phyloP scores from a whole-genome alignment of 73 alveolate genomes.

The Tetrahymena thermophila region DNA sequence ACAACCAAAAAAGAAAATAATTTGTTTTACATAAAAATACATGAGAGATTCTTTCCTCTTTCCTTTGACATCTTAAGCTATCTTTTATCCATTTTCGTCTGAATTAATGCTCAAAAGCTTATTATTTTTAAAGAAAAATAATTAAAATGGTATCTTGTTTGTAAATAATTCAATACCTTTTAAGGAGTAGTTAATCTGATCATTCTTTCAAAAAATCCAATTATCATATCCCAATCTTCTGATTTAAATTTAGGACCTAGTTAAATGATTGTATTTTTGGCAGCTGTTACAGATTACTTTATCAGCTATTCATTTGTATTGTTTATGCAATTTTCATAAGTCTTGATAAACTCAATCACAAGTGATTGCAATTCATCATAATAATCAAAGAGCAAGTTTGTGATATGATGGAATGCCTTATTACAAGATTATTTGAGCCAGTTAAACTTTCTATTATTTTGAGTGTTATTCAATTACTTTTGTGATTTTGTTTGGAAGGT shows the following conservation, averaged over 20 bases:
- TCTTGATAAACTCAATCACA: constrained; percentile 4
- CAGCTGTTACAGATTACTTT: constrained; percentile 22
- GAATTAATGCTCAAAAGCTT: background rate
- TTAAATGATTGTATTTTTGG: constrained; percentile 16
- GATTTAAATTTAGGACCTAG: constrained; percentile 13
- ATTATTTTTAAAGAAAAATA: background rate
- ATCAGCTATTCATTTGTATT: constrained; percentile 20
- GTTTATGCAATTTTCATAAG: constrained; percentile 30
- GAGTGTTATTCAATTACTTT: background rate
- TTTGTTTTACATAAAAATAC: background rate
- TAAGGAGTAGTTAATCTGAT: constrained; percentile 32
- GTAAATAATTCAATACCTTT: background rate
- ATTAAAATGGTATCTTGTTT: background rate
- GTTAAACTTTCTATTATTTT: background rate
- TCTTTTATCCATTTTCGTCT: background rate
- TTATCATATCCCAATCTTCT: constrained; percentile 40
- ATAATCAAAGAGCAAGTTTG: constrained; percentile 20
- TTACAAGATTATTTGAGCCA: constrained; percentile 41
- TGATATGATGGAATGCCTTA: constrained; percentile 22
- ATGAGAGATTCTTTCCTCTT: background rate
- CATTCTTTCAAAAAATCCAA: constrained; percentile 20
- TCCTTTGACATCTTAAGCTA: background rate
- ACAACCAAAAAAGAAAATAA: too few relatives aligned
- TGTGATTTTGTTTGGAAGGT: constrained; percentile 2
- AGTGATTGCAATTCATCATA: constrained; percentile 6